A percentile compares a stretch with the other conserved stretches of the same genome.
Conservation (phyloP, 2,329 filamentous ascomycete genomes). For the Didymella pomorum region DNA sequence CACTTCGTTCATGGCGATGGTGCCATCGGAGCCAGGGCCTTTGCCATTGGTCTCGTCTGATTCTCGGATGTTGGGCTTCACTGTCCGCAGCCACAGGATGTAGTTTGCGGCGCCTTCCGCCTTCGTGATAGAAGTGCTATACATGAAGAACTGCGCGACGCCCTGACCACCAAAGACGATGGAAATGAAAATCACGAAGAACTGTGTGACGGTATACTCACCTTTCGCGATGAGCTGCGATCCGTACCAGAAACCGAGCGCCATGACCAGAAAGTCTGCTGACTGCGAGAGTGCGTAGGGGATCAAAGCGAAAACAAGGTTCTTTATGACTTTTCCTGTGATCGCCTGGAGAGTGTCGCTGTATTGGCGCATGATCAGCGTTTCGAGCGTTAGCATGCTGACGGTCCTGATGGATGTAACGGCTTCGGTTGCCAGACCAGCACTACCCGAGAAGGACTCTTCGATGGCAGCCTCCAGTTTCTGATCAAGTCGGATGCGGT, state of each 20-base stretch:
- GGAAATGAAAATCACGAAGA: constrained; percentile 20
- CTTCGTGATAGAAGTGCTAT: constrained; percentile 14
- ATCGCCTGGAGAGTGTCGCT: constrained; percentile 5
- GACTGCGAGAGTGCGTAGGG: constrained; percentile 17
- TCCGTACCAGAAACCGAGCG: constrained; percentile 18
- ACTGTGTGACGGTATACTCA: constrained; percentile 5
- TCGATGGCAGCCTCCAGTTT: constrained; percentile 15
- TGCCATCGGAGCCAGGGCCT: not conserved
- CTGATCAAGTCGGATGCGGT: constrained; percentile 46
- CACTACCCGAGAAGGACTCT: constrained; percentile 13
- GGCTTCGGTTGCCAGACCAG: constrained; percentile 12
- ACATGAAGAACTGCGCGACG: constrained; percentile 17
- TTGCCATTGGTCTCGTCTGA: not conserved
- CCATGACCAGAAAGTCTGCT: constrained; percentile 12
- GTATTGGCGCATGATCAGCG: constrained; percentile 5
- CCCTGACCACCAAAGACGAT: constrained; percentile 19
- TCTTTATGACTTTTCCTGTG: constrained; percentile 1
- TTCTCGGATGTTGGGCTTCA: constrained; percentile 9
- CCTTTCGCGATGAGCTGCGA: constrained; percentile 11
- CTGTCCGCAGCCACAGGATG: constrained; percentile 8
- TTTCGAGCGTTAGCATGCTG: constrained; percentile 16
- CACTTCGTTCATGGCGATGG: constrained; percentile 77
- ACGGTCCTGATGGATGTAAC: constrained; percentile 20
- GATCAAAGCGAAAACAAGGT: constrained; percentile 10
- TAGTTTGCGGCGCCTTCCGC: constrained; percentile 9